Evolutionary conservation across 139 green algal species (phyloP).

Genomic region (Picochlorum costavermella): DNA sequence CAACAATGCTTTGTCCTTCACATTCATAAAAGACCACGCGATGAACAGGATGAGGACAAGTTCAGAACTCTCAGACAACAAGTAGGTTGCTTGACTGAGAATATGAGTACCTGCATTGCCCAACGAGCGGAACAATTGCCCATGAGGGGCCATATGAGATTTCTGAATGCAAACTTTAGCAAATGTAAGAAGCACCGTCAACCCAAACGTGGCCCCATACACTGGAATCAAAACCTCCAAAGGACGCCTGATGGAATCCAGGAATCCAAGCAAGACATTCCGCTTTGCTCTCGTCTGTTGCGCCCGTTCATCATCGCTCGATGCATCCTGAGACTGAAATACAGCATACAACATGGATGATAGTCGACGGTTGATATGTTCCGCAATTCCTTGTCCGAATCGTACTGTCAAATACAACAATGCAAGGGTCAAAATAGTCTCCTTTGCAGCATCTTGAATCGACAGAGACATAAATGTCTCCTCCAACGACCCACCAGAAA

Average conservation of each 20-base stretch:
- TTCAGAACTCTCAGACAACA: conserved; percentile 14
- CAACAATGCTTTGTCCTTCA: conserved; percentile 13
- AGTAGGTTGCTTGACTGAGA: not conserved
- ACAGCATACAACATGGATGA: too few relatives aligned
- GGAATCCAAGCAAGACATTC: not conserved
- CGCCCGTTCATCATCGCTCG: too few relatives aligned
- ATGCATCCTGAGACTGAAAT: too few relatives aligned
- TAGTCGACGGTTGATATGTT: too few relatives aligned
- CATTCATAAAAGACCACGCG: conserved; percentile 12
- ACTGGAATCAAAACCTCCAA: not conserved
- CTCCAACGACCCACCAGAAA: not conserved
- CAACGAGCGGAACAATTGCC: not conserved
- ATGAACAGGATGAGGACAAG: conserved; percentile 23
- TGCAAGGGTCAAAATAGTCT: not conserved
- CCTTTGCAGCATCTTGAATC: not conserved
- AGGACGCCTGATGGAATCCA: not conserved
- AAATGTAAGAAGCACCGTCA: not conserved
- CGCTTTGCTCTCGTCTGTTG: too few relatives aligned
- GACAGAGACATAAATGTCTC: not conserved
- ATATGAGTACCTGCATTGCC: not conserved
- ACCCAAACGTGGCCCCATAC: not conserved
- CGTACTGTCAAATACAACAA: not conserved
- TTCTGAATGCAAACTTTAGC: not conserved
- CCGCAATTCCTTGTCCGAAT: too few relatives aligned
- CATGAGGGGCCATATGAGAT: not conserved